Evolutionary conservation across 2,329 filamentous ascomycete genomes (phyloP).

Genomic region (Tolypocladium nubicola): DNA sequence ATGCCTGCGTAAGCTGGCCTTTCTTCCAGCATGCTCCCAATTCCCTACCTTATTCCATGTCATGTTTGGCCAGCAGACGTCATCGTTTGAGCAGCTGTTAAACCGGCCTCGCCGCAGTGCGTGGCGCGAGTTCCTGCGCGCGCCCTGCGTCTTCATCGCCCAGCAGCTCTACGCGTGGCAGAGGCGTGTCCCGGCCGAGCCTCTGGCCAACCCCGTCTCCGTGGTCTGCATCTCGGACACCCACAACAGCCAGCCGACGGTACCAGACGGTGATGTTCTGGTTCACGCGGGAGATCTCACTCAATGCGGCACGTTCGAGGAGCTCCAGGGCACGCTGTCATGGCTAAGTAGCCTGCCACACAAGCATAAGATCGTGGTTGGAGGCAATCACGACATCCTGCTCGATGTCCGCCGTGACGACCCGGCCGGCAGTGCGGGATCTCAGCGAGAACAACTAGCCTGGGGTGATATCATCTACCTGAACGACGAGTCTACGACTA

Average conservation of each 20-base stretch:
- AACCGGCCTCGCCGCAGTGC: neutral
- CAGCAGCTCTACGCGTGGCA: neutral
- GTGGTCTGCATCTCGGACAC: constrained; percentile 36
- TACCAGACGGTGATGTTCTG: constrained; percentile 34
- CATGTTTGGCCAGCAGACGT: neutral
- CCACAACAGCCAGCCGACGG: constrained; percentile 24
- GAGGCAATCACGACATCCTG: constrained; percentile 32
- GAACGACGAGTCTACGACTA: constrained; percentile 5
- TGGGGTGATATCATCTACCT: constrained; percentile 16
- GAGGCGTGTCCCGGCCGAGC: neutral
- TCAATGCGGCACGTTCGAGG: constrained; percentile 27
- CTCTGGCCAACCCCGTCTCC: constrained; percentile 7
- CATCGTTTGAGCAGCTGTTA: neutral
- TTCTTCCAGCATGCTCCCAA: neutral
- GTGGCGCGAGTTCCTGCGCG: neutral
- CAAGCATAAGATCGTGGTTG: constrained; percentile 30
- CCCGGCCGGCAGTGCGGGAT: neutral
- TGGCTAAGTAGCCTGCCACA: constrained; percentile 30
- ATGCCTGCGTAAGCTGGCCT: too few relatives aligned
- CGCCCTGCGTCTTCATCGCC: neutral
- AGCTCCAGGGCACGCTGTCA: constrained; percentile 23
- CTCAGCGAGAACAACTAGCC: constrained; percentile 3
- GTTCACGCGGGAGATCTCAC: constrained; percentile 38
- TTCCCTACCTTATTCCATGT: neutral
- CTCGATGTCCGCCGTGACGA: constrained; percentile 11